A percentile compares a stretch with the other conserved stretches of the same genome.
phyloP scores from a whole-genome alignment of 2,329 filamentous ascomycete species.

The Ilyonectria destructans region DNA sequence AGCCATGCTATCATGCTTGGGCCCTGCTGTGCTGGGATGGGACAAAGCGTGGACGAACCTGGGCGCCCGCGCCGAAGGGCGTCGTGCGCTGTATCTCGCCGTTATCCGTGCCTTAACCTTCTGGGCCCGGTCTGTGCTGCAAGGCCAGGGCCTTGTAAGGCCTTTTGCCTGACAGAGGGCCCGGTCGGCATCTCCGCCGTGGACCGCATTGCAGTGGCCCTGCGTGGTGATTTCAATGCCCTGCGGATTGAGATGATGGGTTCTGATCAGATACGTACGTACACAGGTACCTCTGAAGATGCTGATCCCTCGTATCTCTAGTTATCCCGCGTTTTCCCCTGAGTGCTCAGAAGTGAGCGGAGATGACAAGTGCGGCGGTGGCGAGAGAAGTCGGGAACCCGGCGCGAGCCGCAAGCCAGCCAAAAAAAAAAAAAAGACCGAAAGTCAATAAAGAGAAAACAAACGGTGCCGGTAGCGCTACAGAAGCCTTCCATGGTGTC shows the following conservation, averaged over 20 bases:
- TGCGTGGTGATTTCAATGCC: constrained; percentile 23
- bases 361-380: background rate
- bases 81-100: constrained; percentile 22
- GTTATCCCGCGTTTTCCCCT: background rate
- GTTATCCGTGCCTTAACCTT: constrained; percentile 27
- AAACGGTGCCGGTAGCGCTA: background rate
- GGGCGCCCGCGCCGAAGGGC: background rate
- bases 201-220: constrained; percentile 7
- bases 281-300: background rate
- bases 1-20: constrained; percentile 8
- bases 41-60: constrained; percentile 13
- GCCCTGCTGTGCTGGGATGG: background rate
- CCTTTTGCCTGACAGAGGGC: constrained; percentile 12
- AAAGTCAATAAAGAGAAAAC: constrained; percentile 20
- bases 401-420: constrained; percentile 18
- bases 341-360: background rate
- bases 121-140: constrained; percentile 21
- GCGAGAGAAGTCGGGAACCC: constrained; percentile 10
- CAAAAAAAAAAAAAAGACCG: constrained; percentile 5
- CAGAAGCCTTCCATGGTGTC: background rate
- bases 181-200: constrained; percentile 31
- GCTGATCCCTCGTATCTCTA: constrained; percentile 4
- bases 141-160: constrained; percentile 15
- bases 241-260: constrained; percentile 9
- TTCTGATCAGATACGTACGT: background rate